Percentiles rank a stretch among this genome's conserved stretches.
Evolutionary conservation across 371 early-diverging fungal species (phyloP).

Genomic region (Gilbertella persicaria): DNA sequence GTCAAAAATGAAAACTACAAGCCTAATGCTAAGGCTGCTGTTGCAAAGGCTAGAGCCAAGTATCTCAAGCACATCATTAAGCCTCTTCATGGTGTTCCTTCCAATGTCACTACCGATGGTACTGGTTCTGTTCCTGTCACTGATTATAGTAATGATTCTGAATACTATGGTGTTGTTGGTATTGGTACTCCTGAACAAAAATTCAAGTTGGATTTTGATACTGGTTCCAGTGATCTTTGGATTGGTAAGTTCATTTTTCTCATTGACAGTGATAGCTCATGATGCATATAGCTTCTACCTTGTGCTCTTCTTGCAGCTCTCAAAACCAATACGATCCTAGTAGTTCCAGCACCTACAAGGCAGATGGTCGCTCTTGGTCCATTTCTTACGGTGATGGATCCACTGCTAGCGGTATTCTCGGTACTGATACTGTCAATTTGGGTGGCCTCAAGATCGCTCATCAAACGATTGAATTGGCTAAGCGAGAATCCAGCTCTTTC

Average conservation of each 20-base stretch:
- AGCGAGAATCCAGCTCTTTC: slow-evolving; percentile 13
- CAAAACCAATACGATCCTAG: slow-evolving; percentile 41
- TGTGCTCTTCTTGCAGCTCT: slow-evolving; percentile 34
- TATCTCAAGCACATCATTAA: too few species aligned
- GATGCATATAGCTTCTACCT: slow-evolving; percentile 19
- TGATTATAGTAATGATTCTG: too few species aligned
- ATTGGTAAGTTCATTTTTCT: slow-evolving; percentile 27
- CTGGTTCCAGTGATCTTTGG: too few species aligned
- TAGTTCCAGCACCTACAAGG: slow-evolving; percentile 44
- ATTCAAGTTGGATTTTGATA: slow-evolving; percentile 72
- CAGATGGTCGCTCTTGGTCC: slow-evolving; percentile 41
- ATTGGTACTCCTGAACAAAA: slow-evolving; percentile 71
- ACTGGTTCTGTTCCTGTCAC: too few species aligned
- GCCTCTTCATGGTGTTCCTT: too few species aligned
- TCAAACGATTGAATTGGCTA: slow-evolving; percentile 29
- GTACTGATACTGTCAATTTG: too few species aligned
- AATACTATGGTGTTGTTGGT: too few species aligned
- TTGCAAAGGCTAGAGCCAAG: too few species aligned
- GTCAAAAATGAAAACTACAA: too few species aligned
- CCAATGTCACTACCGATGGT: too few species aligned
- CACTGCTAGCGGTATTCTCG: too few species aligned
- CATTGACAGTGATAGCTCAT: neutral
- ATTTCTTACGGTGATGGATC: slow-evolving; percentile 55
- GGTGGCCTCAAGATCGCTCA: slow-evolving; percentile 15
- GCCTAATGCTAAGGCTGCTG: too few species aligned